phyloP scores from a whole-genome alignment of 2,329 filamentous ascomycete species.

The Pseudogymnoascus sp. region DNA sequence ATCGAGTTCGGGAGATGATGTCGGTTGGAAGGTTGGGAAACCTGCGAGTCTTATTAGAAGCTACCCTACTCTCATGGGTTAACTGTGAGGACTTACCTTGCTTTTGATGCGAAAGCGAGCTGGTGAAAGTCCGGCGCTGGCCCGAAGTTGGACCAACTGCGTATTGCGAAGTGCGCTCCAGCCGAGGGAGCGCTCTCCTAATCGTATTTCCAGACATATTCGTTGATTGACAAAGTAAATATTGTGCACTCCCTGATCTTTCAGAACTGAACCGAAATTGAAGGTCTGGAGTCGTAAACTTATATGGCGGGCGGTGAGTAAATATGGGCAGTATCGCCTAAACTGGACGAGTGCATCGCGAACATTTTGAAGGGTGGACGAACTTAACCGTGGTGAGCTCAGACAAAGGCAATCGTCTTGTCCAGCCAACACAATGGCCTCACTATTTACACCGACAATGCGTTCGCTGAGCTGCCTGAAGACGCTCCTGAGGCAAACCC shows the following conservation, averaged over 20 bases:
- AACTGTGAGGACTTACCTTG: constrained; percentile 18
- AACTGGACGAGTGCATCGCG: neutral
- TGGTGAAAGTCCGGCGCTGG: constrained; percentile 24
- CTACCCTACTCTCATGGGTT: neutral
- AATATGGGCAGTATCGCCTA: neutral
- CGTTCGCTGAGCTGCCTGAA: constrained; percentile 68
- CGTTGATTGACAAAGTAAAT: constrained; percentile 1
- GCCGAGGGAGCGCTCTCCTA: constrained; percentile 1
- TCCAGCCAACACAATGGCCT: constrained; percentile 22
- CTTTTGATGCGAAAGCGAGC: constrained; percentile 21
- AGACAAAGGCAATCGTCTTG: constrained; percentile 5
- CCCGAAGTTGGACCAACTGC: neutral
- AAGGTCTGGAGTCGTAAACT: constrained; percentile 3
- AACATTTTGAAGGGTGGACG: constrained; percentile 9
- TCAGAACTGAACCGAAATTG: neutral
- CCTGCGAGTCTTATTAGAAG: constrained; percentile 10
- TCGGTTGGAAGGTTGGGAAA: constrained; percentile 37
- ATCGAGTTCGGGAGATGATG: constrained; percentile 48
- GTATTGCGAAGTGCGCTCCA: neutral
- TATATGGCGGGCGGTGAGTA: constrained; percentile 7
- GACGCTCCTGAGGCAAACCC: constrained; percentile 50
- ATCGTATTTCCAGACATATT: constrained; percentile 5
- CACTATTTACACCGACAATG: constrained; percentile 31
- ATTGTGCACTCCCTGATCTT: neutral
- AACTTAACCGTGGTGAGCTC: neutral